Percentiles rank a stretch among this genome's conserved stretches.
Evolutionary conservation across 164 flowering plant species (phyloP).

Genomic region (grape (Vitis vinifera)): DNA sequence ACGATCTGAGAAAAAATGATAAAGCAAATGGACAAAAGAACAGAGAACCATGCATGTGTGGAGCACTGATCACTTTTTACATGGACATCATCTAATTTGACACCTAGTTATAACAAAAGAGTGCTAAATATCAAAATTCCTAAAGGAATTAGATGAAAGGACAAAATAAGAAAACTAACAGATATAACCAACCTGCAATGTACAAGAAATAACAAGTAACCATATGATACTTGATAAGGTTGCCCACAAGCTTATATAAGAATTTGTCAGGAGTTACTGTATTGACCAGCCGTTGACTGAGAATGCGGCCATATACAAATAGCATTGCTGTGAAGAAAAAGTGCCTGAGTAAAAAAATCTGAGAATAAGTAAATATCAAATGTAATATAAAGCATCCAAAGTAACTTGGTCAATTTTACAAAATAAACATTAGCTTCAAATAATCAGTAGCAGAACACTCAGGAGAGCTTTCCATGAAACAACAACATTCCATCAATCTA

Average conservation of each 20-base stretch:
- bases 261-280: slow-evolving; percentile 80
- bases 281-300: slow-evolving; percentile 83
- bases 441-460: not conserved
- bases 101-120: no score
- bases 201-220: slow-evolving; percentile 83
- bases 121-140: not conserved
- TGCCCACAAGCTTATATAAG: slow-evolving; percentile 63
- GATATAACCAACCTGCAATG: slow-evolving; percentile 66
- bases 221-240: slow-evolving; percentile 88
- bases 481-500: not conserved
- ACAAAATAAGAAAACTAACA: not conserved
- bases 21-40: no score
- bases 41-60: no score
- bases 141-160: not conserved
- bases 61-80: no score
- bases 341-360: slow-evolving; percentile 56
- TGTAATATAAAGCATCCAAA: not conserved
- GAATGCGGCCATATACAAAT: slow-evolving; percentile 87
- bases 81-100: no score
- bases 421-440: not conserved
- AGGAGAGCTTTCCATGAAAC: not conserved
- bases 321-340: slow-evolving; percentile 98
- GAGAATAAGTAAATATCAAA: slow-evolving; percentile 1
- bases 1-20: no score
- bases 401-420: not conserved